Evolutionary conservation across 257 asterid species (phyloP).

Genomic region (Penstemon barbatus): DNA sequence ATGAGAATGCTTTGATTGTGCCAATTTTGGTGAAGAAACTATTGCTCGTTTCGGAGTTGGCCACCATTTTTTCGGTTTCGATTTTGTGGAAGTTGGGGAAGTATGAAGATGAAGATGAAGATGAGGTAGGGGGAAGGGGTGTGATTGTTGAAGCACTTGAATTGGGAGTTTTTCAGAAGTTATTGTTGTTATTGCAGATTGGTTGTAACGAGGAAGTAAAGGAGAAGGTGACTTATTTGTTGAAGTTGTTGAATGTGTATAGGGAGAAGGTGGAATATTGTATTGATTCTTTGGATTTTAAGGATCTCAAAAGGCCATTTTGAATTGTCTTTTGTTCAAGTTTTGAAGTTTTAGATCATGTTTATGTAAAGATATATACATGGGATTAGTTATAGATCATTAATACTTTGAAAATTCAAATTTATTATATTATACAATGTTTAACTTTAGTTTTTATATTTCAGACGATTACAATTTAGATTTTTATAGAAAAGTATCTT

Average conservation of each 20-base stretch:
- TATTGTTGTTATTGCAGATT: slow-evolving; percentile 48
- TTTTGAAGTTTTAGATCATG: no score
- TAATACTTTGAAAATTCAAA: no score
- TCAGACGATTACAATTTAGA: no score
- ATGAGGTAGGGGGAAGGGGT: background rate
- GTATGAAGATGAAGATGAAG: slow-evolving; percentile 11
- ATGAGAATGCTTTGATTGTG: slow-evolving; percentile 36
- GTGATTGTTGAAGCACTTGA: slow-evolving; percentile 39
- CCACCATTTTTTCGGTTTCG: slow-evolving; percentile 52
- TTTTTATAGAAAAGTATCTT: no score
- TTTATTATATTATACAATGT: no score
- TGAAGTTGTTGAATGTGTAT: slow-evolving; percentile 45
- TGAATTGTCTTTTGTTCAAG: slow-evolving; percentile 12
- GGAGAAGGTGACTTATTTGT: slow-evolving; percentile 49
- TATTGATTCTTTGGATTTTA: slow-evolving; percentile 51
- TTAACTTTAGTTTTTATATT: no score
- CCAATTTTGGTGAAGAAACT: slow-evolving; percentile 61
- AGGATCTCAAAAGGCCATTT: slow-evolving; percentile 45
- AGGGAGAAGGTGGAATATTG: slow-evolving; percentile 41
- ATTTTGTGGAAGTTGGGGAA: slow-evolving; percentile 40
- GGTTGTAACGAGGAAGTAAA: slow-evolving; percentile 47
- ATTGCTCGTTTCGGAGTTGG: slow-evolving; percentile 48
- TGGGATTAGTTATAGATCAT: no score
- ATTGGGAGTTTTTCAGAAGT: slow-evolving; percentile 58
- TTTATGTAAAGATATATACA: no score